Evolutionary conservation across 148 eudicot species (phyloP).

Genomic region (Persicaria maculosa): DNA sequence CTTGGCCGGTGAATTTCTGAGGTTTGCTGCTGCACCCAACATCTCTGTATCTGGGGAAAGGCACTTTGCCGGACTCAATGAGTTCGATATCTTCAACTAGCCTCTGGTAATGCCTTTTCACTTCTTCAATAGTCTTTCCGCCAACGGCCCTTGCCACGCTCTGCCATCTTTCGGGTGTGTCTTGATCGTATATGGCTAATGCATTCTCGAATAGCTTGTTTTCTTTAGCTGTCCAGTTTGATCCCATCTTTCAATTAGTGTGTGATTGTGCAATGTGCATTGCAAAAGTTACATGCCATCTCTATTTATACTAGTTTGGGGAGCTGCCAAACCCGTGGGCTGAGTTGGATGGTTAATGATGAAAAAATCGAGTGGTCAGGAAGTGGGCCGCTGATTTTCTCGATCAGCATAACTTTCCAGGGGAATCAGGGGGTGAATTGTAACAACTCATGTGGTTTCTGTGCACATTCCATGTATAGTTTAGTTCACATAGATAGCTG

Average conservation of each 20-base stretch:
- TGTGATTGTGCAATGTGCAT: neutral
- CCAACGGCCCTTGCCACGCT: slow-evolving; percentile 8
- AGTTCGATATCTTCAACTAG: slow-evolving; percentile 8
- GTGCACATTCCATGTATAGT: neutral
- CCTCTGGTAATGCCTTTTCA: slow-evolving; percentile 11
- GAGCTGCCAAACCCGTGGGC: neutral
- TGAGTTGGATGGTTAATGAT: slow-evolving; percentile 3
- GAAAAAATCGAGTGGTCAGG: neutral
- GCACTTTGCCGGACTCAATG: slow-evolving; percentile 11
- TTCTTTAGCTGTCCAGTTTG: slow-evolving; percentile 3
- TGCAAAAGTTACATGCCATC: neutral
- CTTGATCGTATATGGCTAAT: slow-evolving; percentile 7
- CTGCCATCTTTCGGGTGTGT: slow-evolving; percentile 6
- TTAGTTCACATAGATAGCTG: neutral
- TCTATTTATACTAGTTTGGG: slow-evolving; percentile 1
- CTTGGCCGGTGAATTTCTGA: neutral
- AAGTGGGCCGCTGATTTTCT: slow-evolving; percentile 1
- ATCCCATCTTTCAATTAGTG: neutral
- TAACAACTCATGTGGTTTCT: neutral
- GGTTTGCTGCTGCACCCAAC: neutral
- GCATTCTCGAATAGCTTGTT: slow-evolving; percentile 16
- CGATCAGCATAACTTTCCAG: neutral
- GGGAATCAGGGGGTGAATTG: neutral
- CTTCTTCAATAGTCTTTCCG: slow-evolving; percentile 2
- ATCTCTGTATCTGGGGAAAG: slow-evolving; percentile 7